Evolutionary conservation across 1,284 basidiomycete genomes (phyloP).

Genomic region (Inonotus hispidus): DNA sequence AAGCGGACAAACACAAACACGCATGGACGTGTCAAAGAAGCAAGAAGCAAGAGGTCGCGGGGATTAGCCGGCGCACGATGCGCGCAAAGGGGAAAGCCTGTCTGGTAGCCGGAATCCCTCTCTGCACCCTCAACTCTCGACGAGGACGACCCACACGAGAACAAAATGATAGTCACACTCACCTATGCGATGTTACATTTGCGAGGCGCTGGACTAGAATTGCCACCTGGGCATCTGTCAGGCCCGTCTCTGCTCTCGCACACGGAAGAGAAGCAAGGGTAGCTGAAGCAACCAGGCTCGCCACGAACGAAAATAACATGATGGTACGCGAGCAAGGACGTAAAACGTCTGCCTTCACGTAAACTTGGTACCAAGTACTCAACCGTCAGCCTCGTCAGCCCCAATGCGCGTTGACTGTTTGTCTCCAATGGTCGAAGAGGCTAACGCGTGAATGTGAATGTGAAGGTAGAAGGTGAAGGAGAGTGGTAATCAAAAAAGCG

Average conservation of each 20-base stretch:
- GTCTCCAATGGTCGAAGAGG: background rate
- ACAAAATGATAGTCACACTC: constrained; percentile 15
- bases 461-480: background rate
- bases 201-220: constrained; percentile 40
- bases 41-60: too few relatives aligned
- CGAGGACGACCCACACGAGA: background rate
- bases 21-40: background rate
- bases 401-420: background rate
- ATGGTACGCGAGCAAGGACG: background rate
- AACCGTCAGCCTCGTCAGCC: background rate
- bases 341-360: background rate
- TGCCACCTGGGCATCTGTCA: constrained; percentile 31
- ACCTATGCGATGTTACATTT: constrained; percentile 46
- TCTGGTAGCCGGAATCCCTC: background rate
- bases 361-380: background rate
- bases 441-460: background rate
- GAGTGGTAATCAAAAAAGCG: background rate
- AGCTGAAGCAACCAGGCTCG: background rate
- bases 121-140: too few relatives aligned
- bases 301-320: background rate
- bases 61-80: too few relatives aligned
- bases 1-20: background rate
- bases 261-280: background rate
- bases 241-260: constrained; percentile 25
- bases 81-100: too few relatives aligned